These are phyloP conservation scores for Henckelia pumila DNA, from an alignment of 257 asterid species.

Conservation along the genomic window DNA sequence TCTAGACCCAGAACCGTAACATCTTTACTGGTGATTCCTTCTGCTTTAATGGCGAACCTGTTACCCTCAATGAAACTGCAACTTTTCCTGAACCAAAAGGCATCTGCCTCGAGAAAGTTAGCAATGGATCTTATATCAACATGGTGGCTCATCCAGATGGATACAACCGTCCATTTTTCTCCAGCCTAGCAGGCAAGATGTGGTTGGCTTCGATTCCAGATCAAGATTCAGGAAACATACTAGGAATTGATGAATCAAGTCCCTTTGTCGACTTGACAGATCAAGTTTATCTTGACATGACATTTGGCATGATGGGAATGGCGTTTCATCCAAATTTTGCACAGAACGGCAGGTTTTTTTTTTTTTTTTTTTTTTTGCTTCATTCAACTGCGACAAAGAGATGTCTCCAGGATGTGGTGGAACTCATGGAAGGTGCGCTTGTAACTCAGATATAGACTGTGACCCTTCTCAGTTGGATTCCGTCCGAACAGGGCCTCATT, in stretches of 20 bases:
- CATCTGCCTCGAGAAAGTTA: conserved; percentile 76
- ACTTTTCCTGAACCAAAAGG: conserved; percentile 49
- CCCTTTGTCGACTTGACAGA: conserved; percentile 86
- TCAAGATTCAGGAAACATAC: too few species aligned
- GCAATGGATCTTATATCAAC: conserved; percentile 64
- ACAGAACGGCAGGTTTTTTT: conserved; percentile 72
- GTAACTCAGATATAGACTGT: conserved; percentile 76
- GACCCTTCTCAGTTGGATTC: conserved; percentile 76
- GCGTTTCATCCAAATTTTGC: conserved; percentile 83
- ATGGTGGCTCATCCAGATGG: conserved; percentile 96
- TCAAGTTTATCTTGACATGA: conserved; percentile 59
- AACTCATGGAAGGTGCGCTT: conserved; percentile 81
- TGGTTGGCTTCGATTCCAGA: conserved; percentile 82
- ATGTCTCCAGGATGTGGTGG: conserved; percentile 64
- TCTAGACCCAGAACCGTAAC: too few species aligned
- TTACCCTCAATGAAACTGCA: conserved; percentile 45
- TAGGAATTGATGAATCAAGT: conserved; percentile 71
- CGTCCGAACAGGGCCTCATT: conserved; percentile 45
- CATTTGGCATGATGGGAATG: conserved; percentile 90
- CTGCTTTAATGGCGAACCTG: conserved; percentile 63
- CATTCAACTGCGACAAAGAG: conserved; percentile 72
- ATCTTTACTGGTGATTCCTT: conserved; percentile 36
- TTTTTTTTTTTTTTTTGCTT: conserved; percentile 84
- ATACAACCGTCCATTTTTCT: conserved; percentile 73
- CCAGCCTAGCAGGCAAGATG: conserved; percentile 67